These are phyloP conservation scores for Pharus latifolius DNA, from an alignment of 176 grass and related monocot genomes.

Conservation along the genomic window DNA sequence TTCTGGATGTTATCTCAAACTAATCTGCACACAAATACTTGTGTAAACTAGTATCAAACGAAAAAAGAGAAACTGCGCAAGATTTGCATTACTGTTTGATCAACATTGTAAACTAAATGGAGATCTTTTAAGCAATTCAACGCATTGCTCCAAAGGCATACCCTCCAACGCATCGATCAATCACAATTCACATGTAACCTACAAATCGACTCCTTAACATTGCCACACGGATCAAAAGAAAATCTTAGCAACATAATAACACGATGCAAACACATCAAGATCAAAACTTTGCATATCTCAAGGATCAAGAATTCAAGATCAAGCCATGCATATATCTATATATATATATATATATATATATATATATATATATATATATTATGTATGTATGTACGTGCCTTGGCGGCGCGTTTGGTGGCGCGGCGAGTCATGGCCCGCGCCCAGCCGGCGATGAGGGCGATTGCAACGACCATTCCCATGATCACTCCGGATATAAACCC, in stretches of 20 bases:
- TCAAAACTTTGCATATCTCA: background rate
- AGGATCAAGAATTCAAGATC: background rate
- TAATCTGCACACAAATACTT: background rate
- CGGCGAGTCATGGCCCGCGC: constrained; percentile 56
- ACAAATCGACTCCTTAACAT: background rate
- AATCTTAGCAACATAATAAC: background rate
- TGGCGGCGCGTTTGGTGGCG: constrained; percentile 44
- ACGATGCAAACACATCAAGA: background rate
- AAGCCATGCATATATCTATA: background rate
- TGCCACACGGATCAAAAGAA: background rate
- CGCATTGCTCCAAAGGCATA: background rate
- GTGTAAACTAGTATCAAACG: background rate
- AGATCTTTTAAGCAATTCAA: constrained; percentile 4
- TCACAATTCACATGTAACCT: background rate
- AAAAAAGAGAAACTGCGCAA: background rate
- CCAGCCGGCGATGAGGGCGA: constrained; percentile 74
- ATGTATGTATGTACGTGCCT: constrained; percentile 19
- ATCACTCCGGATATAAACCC: constrained; percentile 81
- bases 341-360: too few species aligned
- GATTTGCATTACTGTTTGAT: background rate
- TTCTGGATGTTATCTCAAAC: background rate
- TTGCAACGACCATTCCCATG: constrained; percentile 56
- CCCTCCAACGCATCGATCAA: background rate
- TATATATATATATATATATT: too few species aligned
- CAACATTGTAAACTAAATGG: background rate